Evolutionary conservation across 2,329 filamentous ascomycete genomes (phyloP), one percentile per base, ranked within the genome.

Genomic region (Pestalotiopsis sp.): DNA sequence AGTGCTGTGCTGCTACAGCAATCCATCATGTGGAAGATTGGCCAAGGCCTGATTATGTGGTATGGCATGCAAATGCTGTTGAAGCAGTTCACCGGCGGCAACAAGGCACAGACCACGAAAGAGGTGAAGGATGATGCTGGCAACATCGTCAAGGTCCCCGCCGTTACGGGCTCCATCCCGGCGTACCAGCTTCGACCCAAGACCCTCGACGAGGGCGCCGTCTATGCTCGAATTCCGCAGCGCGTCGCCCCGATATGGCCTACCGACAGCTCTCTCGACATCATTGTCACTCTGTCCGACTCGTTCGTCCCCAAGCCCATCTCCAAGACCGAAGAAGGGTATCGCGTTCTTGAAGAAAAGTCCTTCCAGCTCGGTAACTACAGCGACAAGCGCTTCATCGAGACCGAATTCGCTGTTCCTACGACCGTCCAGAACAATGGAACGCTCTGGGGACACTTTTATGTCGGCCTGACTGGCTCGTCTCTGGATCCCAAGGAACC

Each of bases 361-460:
- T 86, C 87, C 71, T 98, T 97, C 80, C 88, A 87, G 64, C 85
- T 95, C 67, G 92, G 92, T 70, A 91, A 97, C 80, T 94, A 86
- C 77, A 91, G 90, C 68, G 94, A 98, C 75, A 91, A 87, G 76
- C 89, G 96, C 68, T 86, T 91, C 67, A 87, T 95, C 68, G 91
- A 95, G 73, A 93, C 92, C 6, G 91, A 86, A 49, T 94, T 99
- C 77, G 82, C 86, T 3, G 90, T 98, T 3, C 95, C 96, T 2
- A 85, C 86, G 70, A 86, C 89, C 57, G 94, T 97, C 0, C 95
- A 98, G 84, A 87, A 94, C 73, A 98, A 98, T 78, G 94, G 93
- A 41, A 98, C 95, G 1, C 87, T 99, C 11, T 98, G 93, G 90
- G 95, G 93, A 2, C 96, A 99, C 80, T 97, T 98, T 81, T 97